Conservation (phyloP, 129 eudicot genomes). For the Smallanthus sonchifolius region DNA sequence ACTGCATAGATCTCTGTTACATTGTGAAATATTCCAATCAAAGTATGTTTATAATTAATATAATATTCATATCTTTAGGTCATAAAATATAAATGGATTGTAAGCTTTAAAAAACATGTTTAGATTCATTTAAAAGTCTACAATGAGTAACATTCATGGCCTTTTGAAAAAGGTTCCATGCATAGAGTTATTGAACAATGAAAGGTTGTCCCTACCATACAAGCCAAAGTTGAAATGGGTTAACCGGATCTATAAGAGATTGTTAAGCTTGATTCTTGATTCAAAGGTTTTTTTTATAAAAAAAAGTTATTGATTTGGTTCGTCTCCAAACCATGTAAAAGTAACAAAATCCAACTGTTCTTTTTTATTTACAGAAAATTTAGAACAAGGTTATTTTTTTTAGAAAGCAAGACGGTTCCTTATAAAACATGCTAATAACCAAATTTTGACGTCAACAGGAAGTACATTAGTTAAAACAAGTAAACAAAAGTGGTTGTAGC, state of each 20-base stretch:
- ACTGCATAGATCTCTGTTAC: constrained; percentile 5
- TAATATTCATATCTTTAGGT: neutral
- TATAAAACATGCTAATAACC: neutral
- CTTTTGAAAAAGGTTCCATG: neutral
- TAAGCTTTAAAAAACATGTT: neutral
- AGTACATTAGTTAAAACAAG: no score
- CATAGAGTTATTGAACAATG: neutral
- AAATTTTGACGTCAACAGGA: no score
- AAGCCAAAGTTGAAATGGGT: neutral
- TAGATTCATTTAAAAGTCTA: neutral
- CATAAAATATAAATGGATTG: neutral
- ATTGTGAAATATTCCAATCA: neutral
- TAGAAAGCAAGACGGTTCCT: neutral
- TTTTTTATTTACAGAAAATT: neutral
- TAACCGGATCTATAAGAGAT: neutral
- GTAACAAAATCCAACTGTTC: neutral
- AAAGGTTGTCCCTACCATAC: no score
- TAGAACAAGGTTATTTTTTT: neutral
- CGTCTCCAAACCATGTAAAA: no score
- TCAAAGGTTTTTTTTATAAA: neutral
- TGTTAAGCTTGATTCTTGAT: no score
- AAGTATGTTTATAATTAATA: neutral
- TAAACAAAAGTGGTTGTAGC: neutral
- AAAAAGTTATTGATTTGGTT: neutral
- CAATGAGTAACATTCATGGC: neutral